Conservation (phyloP, 345 rosid genomes). For the Psidium friedrichsthalianum region DNA sequence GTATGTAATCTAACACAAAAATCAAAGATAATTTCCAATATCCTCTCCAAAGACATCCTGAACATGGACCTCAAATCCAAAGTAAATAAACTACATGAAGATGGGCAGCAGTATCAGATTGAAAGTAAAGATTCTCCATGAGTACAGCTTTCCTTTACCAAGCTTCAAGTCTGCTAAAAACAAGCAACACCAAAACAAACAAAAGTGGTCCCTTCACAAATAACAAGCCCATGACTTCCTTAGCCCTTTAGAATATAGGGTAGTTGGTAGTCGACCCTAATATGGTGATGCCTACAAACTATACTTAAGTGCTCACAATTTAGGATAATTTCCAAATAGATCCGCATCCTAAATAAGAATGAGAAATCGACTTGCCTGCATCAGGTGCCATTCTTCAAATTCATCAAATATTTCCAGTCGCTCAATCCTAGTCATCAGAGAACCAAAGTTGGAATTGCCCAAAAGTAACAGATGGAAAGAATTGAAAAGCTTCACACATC, state of each 20-base stretch:
- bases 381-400: constrained; percentile 98
- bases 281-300: neutral
- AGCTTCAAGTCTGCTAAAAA: neutral
- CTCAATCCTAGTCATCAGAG: constrained; percentile 59
- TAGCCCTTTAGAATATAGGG: neutral
- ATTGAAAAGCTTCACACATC: neutral
- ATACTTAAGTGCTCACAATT: neutral
- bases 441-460: neutral
- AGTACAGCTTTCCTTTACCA: neutral
- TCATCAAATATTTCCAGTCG: constrained; percentile 87
- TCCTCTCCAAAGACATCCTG: neutral
- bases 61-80: neutral
- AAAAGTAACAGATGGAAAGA: neutral
- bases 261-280: neutral
- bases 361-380: constrained; percentile 69
- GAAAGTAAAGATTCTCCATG: neutral
- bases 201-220: neutral
- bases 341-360: neutral
- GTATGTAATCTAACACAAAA: neutral
- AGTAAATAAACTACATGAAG: neutral
- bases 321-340: neutral
- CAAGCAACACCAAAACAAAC: neutral
- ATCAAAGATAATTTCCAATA: neutral
- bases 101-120: neutral
- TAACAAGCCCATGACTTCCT: neutral